Evolutionary conservation across 2,329 filamentous ascomycete genomes (phyloP), one percentile per base, ranked within the genome.

Genomic region (Pseudogymnoascus sp.): DNA sequence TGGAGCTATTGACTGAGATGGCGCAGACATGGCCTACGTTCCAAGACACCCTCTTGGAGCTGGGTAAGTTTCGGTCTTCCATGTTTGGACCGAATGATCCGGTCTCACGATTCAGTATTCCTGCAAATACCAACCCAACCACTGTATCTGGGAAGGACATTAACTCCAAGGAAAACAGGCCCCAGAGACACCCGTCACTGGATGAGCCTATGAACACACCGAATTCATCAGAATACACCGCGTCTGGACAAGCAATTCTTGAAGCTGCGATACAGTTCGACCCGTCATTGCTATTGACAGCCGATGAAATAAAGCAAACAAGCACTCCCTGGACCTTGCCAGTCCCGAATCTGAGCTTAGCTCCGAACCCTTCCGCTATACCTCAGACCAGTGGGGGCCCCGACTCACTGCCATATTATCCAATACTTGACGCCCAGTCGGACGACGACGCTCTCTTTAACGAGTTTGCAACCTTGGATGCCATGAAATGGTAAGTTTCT

Each of bases 391-490:
- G 61, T 11, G 61, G 63, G 33, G 21, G 10, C 5, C 45, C 45
- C 8, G 11, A n/a, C 10, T 38, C 60, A 67, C n/a, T 55, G 31
- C 29, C 49, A 64, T 16, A 63, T 65, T 14, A 41, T 66, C 58
- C 33, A 4, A 66, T 67, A 2, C 66, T 67, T 49, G 64, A 63
- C n/a, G 65, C 69, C 1, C 70, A 69, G 21, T 65, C 68, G 2
- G 71, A 72, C 31, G 67, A 66, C 4, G 80, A 83, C 65, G 79
- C 78, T 12, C 76, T 83, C 61, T 84, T 84, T 64, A 82, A 84
- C 60, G 82, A 85, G 66, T 71, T 85, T 35, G 81, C 81, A 2
- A 81, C 81, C 7, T 72, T 84, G 33, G 83, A 85, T 67, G 80
- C 78, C 3, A 77, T 77, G 21, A 78, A 83, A 67, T 77, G 76